Conservation (phyloP, 306 rosid species). For the Prosopis cineraria region DNA sequence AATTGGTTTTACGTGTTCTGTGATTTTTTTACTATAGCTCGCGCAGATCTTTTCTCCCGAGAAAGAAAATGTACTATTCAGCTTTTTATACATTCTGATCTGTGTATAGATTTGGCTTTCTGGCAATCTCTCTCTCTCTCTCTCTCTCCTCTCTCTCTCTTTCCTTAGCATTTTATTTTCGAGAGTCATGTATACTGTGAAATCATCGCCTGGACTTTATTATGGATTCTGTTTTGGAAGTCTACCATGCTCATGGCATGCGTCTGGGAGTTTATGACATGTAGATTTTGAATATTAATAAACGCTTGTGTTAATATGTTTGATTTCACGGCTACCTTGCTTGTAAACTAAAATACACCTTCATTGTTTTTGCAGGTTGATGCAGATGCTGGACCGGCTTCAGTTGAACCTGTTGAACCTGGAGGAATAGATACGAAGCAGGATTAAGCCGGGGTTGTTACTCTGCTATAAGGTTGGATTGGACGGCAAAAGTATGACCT, state of each 20-base stretch:
- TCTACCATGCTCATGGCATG: constrained; percentile 6
- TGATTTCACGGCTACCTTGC: constrained; percentile 10
- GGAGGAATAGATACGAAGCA: constrained; percentile 50
- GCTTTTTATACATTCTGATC: not conserved
- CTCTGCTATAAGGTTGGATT: not conserved
- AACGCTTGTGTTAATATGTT: constrained; percentile 14
- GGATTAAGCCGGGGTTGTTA: constrained; percentile 44
- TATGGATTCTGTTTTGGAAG: not conserved
- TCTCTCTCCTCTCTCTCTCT: too few species aligned
- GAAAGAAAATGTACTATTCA: not conserved
- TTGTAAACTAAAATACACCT: constrained; percentile 2
- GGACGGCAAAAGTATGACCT: constrained; percentile 3
- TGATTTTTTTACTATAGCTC: not conserved
- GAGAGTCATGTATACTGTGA: not conserved
- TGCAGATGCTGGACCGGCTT: constrained; percentile 42
- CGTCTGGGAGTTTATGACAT: not conserved
- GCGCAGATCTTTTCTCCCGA: constrained; percentile 9
- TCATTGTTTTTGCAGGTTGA: constrained; percentile 47
- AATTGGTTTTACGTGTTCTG: not conserved
- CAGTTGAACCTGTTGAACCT: constrained; percentile 33
- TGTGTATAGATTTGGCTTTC: not conserved
- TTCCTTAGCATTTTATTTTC: not conserved
- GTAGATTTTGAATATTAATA: not conserved
- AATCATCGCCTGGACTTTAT: not conserved
- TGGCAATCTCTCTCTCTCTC: not conserved